Percentiles rank a stretch among this genome's conserved stretches.
Conservation (phyloP, 2,329 filamentous ascomycete genomes). For the Plenodomus lindquistii region DNA sequence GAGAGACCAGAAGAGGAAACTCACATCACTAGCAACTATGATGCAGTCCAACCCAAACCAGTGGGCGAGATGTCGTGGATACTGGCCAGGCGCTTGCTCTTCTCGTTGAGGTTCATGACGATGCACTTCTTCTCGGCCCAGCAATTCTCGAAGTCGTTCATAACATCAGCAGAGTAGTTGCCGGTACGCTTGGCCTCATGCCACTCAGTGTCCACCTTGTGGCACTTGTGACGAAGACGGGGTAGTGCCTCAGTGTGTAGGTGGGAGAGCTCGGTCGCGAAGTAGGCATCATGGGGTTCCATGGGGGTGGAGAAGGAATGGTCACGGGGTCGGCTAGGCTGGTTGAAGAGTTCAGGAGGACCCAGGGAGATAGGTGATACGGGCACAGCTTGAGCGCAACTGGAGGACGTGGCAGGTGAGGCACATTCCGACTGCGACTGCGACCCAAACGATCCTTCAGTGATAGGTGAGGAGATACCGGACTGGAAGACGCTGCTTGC, state of each 20-base stretch:
- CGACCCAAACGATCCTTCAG: slow-evolving; percentile 27
- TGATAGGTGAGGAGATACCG: slow-evolving; percentile 27
- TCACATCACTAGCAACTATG: slow-evolving; percentile 39
- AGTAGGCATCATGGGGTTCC: slow-evolving; percentile 40
- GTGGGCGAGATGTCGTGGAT: slow-evolving; percentile 28
- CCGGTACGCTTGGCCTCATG: slow-evolving; percentile 32
- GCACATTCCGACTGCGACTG: slow-evolving; percentile 30
- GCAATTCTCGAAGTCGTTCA: slow-evolving; percentile 45
- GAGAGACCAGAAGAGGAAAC: slow-evolving; percentile 9
- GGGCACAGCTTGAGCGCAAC: slow-evolving; percentile 26
- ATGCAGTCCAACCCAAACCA: slow-evolving; percentile 42
- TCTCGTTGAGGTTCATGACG: slow-evolving; percentile 38
- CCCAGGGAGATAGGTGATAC: slow-evolving; percentile 38
- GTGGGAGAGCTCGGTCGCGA: slow-evolving; percentile 42
- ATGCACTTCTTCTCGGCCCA: slow-evolving; percentile 42
- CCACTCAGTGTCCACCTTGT: slow-evolving; percentile 42
- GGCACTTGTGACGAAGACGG: slow-evolving; percentile 48
- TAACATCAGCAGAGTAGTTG: slow-evolving; percentile 18
- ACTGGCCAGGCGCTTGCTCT: slow-evolving; percentile 30
- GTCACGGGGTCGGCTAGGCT: slow-evolving; percentile 25
- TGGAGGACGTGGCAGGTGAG: slow-evolving; percentile 26
- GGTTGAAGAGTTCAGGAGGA: slow-evolving; percentile 14
- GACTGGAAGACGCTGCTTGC: slow-evolving; percentile 36
- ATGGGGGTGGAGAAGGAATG: slow-evolving; percentile 40
- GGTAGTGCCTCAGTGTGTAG: slow-evolving; percentile 47